Evolutionary conservation across 2,329 filamentous ascomycete genomes (phyloP).

Genomic region (Pseudogymnoascus sp.): DNA sequence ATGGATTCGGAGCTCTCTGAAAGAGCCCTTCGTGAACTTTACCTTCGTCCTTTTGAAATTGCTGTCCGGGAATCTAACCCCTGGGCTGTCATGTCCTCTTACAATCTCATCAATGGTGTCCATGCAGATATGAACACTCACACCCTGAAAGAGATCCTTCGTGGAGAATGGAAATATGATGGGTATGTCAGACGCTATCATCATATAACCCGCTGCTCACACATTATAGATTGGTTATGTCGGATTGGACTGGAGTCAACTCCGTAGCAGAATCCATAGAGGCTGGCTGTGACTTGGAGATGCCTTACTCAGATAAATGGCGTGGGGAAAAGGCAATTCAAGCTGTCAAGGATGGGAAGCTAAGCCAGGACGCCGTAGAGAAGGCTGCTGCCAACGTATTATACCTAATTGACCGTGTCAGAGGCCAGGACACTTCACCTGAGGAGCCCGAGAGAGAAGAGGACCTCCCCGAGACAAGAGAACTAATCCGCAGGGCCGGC

Average conservation of each 20-base stretch:
- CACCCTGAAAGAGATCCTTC: constrained; percentile 48
- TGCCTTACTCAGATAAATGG: constrained; percentile 48
- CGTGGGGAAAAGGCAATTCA: constrained; percentile 48
- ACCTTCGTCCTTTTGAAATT: constrained; percentile 69
- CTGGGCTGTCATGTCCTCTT: constrained; percentile 62
- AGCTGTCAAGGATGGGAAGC: constrained; percentile 41
- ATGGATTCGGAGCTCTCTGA: constrained; percentile 58
- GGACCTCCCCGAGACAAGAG: constrained; percentile 48
- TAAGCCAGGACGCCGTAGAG: constrained; percentile 44
- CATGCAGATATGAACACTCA: constrained; percentile 51
- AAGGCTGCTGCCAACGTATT: constrained; percentile 52
- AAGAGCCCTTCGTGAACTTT: constrained; percentile 58
- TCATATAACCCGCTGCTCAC: not conserved
- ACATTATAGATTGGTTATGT: constrained; percentile 42
- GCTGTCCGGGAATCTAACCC: constrained; percentile 60
- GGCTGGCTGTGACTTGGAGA: constrained; percentile 50
- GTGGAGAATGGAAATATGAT: constrained; percentile 55
- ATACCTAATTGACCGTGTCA: constrained; percentile 52
- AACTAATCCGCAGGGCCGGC: constrained; percentile 52
- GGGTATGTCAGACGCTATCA: constrained; percentile 34
- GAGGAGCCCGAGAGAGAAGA: constrained; percentile 51
- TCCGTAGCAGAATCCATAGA: constrained; percentile 47
- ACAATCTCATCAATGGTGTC: constrained; percentile 58
- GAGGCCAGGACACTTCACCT: constrained; percentile 47
- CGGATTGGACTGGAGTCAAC: constrained; percentile 52